Conservation (phyloP, 371 early-diverging fungal genomes). For the Paraphysoderma sedebokerense region DNA sequence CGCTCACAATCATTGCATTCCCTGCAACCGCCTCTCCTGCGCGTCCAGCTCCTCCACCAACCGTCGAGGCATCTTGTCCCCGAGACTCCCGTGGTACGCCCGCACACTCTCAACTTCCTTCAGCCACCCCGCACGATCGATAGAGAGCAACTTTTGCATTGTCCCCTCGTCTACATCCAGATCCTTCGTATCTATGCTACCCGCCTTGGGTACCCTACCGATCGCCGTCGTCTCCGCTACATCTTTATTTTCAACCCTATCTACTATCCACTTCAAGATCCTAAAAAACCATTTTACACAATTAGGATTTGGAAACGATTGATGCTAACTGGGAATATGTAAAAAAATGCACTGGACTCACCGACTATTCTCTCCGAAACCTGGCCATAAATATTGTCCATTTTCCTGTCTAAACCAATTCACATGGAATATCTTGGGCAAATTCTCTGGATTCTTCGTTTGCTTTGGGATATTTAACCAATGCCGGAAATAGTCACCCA, state of each 20-base stretch:
- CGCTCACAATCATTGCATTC: too few species aligned
- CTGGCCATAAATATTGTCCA: constrained; percentile 21
- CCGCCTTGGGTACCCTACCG: constrained; percentile 15
- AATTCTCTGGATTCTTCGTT: constrained; percentile 11
- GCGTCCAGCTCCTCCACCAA: constrained; percentile 17
- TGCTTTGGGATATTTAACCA: constrained; percentile 17
- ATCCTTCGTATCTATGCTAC: constrained; percentile 15
- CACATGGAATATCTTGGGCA: constrained; percentile 25
- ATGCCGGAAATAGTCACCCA: constrained; percentile 22
- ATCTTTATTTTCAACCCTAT: constrained; percentile 15
- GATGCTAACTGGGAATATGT: too few species aligned
- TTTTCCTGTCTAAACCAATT: constrained; percentile 25
- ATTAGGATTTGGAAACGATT: too few species aligned
- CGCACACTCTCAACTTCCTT: constrained; percentile 16
- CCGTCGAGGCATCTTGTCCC: constrained; percentile 16
- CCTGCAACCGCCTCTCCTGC: constrained; percentile 14
- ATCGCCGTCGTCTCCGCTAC: constrained; percentile 18
- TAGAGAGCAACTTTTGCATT: constrained; percentile 15
- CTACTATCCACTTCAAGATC: constrained; percentile 24
- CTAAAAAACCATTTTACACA: too few species aligned
- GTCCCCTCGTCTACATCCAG: constrained; percentile 13
- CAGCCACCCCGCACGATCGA: constrained; percentile 12
- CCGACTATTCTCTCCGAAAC: constrained; percentile 20
- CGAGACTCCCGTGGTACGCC: constrained; percentile 17
- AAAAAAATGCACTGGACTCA: neutral